A percentile compares a stretch with the other conserved stretches of the same genome.
phyloP scores from a whole-genome alignment of 2,329 filamentous ascomycete species.

The Teratosphaeriaceae sp. region DNA sequence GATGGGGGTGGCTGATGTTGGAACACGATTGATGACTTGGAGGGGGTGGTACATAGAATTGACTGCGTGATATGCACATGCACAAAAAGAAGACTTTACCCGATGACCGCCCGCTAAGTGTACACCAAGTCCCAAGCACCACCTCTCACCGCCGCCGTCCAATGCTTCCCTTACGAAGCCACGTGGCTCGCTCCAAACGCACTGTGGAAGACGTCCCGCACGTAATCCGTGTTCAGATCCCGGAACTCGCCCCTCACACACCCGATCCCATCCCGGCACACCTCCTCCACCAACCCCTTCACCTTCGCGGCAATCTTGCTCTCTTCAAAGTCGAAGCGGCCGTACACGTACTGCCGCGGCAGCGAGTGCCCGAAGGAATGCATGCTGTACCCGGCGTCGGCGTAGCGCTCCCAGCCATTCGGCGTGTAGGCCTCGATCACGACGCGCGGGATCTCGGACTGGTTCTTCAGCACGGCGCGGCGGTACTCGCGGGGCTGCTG shows the following conservation, averaged over 20 bases:
- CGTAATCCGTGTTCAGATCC: slow-evolving; percentile 26
- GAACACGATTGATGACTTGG: too few relatives aligned
- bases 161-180: slow-evolving; percentile 1
- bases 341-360: slow-evolving; percentile 49
- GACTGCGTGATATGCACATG: too few relatives aligned
- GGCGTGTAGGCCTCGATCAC: slow-evolving; percentile 55
- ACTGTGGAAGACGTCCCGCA: slow-evolving; percentile 17
- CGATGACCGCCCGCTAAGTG: too few relatives aligned
- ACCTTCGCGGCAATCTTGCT: slow-evolving; percentile 39
- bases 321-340: slow-evolving; percentile 50
- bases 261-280: slow-evolving; percentile 31
- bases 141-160: too few relatives aligned
- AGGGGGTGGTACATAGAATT: too few relatives aligned
- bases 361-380: slow-evolving; percentile 50
- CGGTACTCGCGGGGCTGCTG: slow-evolving; percentile 41
- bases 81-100: too few relatives aligned
- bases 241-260: slow-evolving; percentile 24
- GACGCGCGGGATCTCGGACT: slow-evolving; percentile 31
- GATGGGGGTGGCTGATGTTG: too few relatives aligned
- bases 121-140: too few relatives aligned
- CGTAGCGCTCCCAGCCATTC: slow-evolving; percentile 56
- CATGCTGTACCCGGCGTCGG: slow-evolving; percentile 50
- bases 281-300: slow-evolving; percentile 29
- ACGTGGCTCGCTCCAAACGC: slow-evolving; percentile 7
- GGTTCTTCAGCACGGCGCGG: slow-evolving; percentile 36